A percentile compares a stretch with the other conserved stretches of the same genome.
phyloP scores from a whole-genome alignment of 306 rosid genomes.

The Dryas alaskensis region DNA sequence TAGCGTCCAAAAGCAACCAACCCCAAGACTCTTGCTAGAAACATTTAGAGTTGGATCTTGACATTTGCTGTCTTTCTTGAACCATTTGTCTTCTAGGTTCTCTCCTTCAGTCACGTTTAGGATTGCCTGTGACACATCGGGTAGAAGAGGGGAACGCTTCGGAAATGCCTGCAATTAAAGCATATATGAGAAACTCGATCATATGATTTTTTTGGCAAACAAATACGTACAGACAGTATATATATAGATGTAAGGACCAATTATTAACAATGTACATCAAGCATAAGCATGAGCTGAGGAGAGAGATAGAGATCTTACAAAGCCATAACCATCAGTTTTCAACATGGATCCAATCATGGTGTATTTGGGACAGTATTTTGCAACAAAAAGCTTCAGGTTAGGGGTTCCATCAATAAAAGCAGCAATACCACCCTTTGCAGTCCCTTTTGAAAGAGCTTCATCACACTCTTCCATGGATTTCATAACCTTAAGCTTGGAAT shows the following conservation, averaged over 20 bases:
- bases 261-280: too few relatives aligned
- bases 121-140: conserved; percentile 58
- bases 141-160: conserved; percentile 44
- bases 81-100: conserved; percentile 49
- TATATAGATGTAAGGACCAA: not conserved
- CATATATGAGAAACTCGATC: not conserved
- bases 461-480: conserved; percentile 10
- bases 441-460: conserved; percentile 28
- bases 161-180: conserved; percentile 35
- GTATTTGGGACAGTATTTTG: conserved; percentile 36
- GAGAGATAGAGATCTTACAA: conserved; percentile 30
- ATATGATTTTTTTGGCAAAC: not conserved
- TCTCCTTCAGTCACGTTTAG: conserved; percentile 50
- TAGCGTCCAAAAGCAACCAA: conserved; percentile 64
- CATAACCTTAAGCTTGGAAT: conserved; percentile 23
- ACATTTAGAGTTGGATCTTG: conserved; percentile 18
- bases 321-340: conserved; percentile 38
- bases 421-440: conserved; percentile 35
- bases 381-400: conserved; percentile 23
- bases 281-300: too few relatives aligned
- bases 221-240: not conserved
- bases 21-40: conserved; percentile 39
- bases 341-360: conserved; percentile 24
- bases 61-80: conserved; percentile 26
- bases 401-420: conserved; percentile 41